These are phyloP conservation scores for Yarrowia sp. DNA, from an alignment of 805 yeast species.

Conservation along the genomic window DNA sequence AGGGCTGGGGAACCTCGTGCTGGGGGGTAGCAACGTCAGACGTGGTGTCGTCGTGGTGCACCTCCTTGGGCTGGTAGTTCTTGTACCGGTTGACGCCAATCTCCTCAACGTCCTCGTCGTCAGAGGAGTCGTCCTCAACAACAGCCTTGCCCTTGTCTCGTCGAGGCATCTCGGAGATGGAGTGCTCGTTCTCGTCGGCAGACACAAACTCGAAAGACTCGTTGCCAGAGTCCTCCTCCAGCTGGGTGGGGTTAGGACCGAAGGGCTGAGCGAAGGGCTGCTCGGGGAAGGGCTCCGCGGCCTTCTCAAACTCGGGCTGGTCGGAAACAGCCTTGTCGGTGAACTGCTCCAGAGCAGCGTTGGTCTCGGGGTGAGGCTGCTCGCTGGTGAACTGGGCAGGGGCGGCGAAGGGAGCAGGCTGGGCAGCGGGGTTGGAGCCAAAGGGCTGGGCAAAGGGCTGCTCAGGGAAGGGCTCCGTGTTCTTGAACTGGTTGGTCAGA, in stretches of 20 bases:
- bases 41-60: constrained; percentile 51
- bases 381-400: constrained; percentile 14
- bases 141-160: constrained; percentile 14
- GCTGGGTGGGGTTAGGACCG: constrained; percentile 6
- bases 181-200: constrained; percentile 34
- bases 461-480: constrained; percentile 2
- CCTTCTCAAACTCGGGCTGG: constrained; percentile 23
- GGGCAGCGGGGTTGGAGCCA: constrained; percentile 39
- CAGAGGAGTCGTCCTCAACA: constrained; percentile 33
- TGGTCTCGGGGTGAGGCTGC: constrained; percentile 24
- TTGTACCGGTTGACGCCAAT: constrained; percentile 27
- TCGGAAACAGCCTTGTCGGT: constrained; percentile 26
- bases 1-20: constrained; percentile 34
- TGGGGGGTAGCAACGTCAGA: constrained; percentile 43
- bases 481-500: neutral
- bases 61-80: constrained; percentile 24
- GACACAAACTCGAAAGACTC: constrained; percentile 41
- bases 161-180: constrained; percentile 7
- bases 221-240: constrained; percentile 27
- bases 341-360: constrained; percentile 32
- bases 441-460: constrained; percentile 6
- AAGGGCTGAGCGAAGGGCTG: constrained; percentile 8
- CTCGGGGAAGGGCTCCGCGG: neutral
- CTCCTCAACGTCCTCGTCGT: constrained; percentile 36
- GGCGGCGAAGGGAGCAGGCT: constrained; percentile 33